These are phyloP conservation scores for Actinomucor elegans DNA, from an alignment of 371 early-diverging fungal species.

Conservation along the genomic window DNA sequence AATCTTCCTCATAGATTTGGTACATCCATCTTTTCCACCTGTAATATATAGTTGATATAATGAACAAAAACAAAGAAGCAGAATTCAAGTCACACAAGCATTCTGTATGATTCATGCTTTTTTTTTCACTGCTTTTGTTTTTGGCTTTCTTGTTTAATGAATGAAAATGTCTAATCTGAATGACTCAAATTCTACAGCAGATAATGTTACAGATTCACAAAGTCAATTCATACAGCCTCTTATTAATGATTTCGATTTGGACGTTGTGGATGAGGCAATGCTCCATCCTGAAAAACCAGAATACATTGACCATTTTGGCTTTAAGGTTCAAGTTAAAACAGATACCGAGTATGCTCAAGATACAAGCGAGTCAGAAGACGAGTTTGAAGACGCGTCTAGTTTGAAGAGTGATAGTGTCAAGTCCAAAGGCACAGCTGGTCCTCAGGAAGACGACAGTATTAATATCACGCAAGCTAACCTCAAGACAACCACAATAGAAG, in stretches of 20 bases:
- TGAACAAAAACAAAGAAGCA: no score
- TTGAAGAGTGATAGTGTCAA: background rate
- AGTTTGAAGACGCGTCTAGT: conserved; percentile 7
- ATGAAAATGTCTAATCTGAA: no score
- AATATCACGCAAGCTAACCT: background rate
- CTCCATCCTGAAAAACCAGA: conserved; percentile 35
- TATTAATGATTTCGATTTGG: conserved; percentile 36
- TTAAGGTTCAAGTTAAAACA: conserved; percentile 41
- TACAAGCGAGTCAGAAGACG: conserved; percentile 7
- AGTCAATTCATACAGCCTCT: no score
- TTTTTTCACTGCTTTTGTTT: background rate
- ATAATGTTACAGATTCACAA: no score
- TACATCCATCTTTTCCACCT: no score
- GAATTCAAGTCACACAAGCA: conserved; percentile 4
- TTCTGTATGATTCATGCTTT: background rate
- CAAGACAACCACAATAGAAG: no score
- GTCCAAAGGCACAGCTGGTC: background rate
- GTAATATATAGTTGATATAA: no score
- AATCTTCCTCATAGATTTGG: no score
- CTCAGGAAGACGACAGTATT: no score
- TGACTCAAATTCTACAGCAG: no score
- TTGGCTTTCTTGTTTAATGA: background rate
- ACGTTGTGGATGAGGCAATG: conserved; percentile 45
- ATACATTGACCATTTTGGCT: conserved; percentile 46
- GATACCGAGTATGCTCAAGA: conserved; percentile 23